These are phyloP conservation scores for Spathaspora hagerdaliae DNA, from an alignment of 805 yeast genomes.

Conservation along the genomic window DNA sequence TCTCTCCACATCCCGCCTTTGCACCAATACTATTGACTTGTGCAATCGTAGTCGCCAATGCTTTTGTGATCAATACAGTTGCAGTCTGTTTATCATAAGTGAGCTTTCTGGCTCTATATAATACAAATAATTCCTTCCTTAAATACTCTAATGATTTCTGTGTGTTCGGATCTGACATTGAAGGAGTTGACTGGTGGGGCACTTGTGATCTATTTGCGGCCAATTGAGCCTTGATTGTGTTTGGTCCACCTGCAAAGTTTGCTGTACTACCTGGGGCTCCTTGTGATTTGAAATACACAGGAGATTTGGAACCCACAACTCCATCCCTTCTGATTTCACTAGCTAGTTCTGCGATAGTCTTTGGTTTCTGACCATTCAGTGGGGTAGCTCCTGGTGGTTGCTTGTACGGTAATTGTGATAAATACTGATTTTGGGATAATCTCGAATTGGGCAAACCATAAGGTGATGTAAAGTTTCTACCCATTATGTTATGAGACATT, in stretches of 20 bases:
- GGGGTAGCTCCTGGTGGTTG: constrained; percentile 1
- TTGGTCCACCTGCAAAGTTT: constrained; percentile 7
- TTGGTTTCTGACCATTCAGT: constrained; percentile 21
- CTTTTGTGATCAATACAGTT: constrained; percentile 81
- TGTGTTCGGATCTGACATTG: constrained; percentile 6
- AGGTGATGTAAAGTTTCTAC: constrained; percentile 21
- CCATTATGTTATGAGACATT: constrained; percentile 16
- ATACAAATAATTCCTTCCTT: constrained; percentile 78
- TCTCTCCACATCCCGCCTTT: constrained; percentile 74
- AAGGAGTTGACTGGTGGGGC: constrained; percentile 12
- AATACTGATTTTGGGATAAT: constrained; percentile 14
- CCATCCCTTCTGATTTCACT: constrained; percentile 38
- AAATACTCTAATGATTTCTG: constrained; percentile 74
- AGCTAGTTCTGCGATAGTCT: constrained; percentile 40
- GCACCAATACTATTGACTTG: constrained; percentile 87
- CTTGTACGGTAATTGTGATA: constrained; percentile 9
- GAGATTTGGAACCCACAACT: constrained; percentile 22
- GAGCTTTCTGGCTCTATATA: constrained; percentile 69
- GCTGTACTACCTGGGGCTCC: constrained; percentile 10
- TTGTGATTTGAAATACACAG: constrained; percentile 29
- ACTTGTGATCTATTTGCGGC: constrained; percentile 41
- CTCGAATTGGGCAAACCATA: constrained; percentile 21
- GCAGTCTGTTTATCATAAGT: constrained; percentile 78
- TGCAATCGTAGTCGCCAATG: constrained; percentile 89
- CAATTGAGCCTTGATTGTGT: constrained; percentile 42